Base-by-base conservation (phyloP, 257 asterid genomes). In the Nicotiana attenuata region DNA sequence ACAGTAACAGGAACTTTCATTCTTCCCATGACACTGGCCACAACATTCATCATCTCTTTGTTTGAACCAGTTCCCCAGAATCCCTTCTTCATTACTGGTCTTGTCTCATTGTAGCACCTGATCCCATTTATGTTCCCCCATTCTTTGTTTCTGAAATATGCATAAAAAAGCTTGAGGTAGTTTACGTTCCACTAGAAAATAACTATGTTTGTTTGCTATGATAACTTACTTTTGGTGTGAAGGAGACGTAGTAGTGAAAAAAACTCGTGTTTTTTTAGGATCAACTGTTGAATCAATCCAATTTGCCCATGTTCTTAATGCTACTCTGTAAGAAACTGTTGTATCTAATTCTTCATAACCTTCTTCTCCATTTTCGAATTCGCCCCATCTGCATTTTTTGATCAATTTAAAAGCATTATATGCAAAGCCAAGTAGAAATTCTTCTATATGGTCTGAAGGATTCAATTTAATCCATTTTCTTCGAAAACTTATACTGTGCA, bases 221-320 rank as follows among this genome's bases (percentile, higher is more conserved):
- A 3, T 9, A 8, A 45, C 47, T 82, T 28, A 95, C 99, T 88
- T 91, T 47, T 89, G 90, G 78, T 95, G 99, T 3, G 92, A 78
- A 29, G 99, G 99, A 76, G 99, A 95, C 93, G 91, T 89, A 41
- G 98, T 90, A 67, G 98, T 93, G 87, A 93, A 95, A 86, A 95
- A 95, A 22, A 95, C 94, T 56, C 87, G 86, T 65, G 97, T 93
- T 66, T 55, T 87, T 75, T 81, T 89, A 29, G 99, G 98, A 85
- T 93, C 60, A 17, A 93, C 69, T 53, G 91, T 93, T 15, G 98
- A 91, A 81, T 93, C 98, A 45, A 94, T 90, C 97, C 97, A 94
- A 67, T 94, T 94, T 17, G 98, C 98, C 97, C 98, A 94, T 79
- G 97, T 93, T 69, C 87, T 91, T 41, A 94, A 83, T 26, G 88